Conservation (phyloP, 2,329 filamentous ascomycete genomes). For the Colletotrichum acutatum region DNA sequence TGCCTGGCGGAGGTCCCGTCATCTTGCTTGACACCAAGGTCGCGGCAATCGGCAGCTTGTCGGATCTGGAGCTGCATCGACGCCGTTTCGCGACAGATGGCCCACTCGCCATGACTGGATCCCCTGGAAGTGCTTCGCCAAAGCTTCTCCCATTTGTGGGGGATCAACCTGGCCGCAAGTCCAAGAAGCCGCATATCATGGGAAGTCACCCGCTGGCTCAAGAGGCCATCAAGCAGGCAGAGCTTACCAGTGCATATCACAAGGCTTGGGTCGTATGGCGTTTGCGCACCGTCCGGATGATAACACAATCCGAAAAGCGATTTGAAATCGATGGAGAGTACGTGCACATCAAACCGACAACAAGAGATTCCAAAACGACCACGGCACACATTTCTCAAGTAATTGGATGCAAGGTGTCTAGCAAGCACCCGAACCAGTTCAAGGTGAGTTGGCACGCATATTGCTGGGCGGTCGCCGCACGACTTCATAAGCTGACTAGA, state of each 20-base stretch:
- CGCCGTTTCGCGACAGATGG: conserved; percentile 82
- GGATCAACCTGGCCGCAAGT: conserved; percentile 53
- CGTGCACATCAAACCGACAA: conserved; percentile 83
- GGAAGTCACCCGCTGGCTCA: conserved; percentile 75
- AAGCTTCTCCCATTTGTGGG: conserved; percentile 69
- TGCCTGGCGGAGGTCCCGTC: conserved; percentile 78
- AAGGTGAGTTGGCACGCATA: conserved; percentile 64
- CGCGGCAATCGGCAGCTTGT: conserved; percentile 79
- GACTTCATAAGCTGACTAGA: conserved; percentile 5
- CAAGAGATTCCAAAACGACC: conserved; percentile 76
- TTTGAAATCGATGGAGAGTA: conserved; percentile 87
- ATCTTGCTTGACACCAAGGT: conserved; percentile 83
- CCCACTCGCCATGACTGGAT: conserved; percentile 74
- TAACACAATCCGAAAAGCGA: conserved; percentile 79
- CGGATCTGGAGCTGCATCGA: conserved; percentile 80
- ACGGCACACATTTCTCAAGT: conserved; percentile 87
- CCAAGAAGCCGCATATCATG: conserved; percentile 62
- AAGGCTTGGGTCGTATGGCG: conserved; percentile 84
- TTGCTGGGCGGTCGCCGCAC: neutral
- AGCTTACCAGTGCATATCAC: conserved; percentile 68
- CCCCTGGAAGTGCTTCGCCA: conserved; percentile 76
- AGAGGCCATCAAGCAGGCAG: conserved; percentile 69
- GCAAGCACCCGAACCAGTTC: conserved; percentile 84
- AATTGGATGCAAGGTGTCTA: conserved; percentile 82
- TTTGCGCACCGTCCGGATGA: conserved; percentile 85